These are phyloP conservation scores for Suhomyces canberraensis DNA, from an alignment of 805 yeast species.

Conservation along the genomic window DNA sequence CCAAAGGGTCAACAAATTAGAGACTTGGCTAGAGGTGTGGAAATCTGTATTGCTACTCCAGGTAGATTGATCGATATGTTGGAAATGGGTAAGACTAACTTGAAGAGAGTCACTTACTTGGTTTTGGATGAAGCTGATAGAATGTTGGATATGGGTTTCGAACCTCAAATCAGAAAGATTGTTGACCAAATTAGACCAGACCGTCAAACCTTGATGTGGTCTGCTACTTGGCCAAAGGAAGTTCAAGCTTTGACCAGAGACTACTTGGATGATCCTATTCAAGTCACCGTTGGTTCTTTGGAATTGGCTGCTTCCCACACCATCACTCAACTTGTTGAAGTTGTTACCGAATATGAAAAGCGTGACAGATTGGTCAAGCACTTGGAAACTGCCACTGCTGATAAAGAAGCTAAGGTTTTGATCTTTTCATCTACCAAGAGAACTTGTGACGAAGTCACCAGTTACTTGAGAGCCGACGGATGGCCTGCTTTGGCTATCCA, in stretches of 20 bases:
- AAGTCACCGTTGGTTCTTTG: constrained; percentile 93
- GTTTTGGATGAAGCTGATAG: constrained; percentile 99
- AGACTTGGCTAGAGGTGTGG: constrained; percentile 92
- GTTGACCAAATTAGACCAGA: constrained; percentile 98
- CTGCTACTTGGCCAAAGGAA: constrained; percentile 99
- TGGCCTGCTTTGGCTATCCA: constrained; percentile 99
- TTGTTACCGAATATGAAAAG: constrained; percentile 88
- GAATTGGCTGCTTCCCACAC: constrained; percentile 96
- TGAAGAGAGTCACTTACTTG: constrained; percentile 93
- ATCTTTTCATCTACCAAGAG: constrained; percentile 96
- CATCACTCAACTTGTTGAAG: constrained; percentile 90
- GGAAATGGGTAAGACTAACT: constrained; percentile 90
- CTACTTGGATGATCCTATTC: constrained; percentile 88
- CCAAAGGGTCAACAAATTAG: constrained; percentile 97
- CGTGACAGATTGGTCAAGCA: constrained; percentile 85
- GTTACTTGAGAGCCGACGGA: constrained; percentile 89
- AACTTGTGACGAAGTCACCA: constrained; percentile 93
- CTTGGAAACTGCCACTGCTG: constrained; percentile 73
- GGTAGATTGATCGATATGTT: constrained; percentile 98
- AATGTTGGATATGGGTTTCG: constrained; percentile 99
- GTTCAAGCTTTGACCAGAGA: constrained; percentile 92
- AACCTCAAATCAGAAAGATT: constrained; percentile 98
- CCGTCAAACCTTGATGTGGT: constrained; percentile 99
- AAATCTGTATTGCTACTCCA: constrained; percentile 96
- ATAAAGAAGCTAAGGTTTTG: constrained; percentile 71